A percentile compares a stretch with the other conserved stretches of the same genome.
Evolutionary conservation across 2,329 filamentous ascomycete species (phyloP).

Genomic region (Fusarium odoratissimum): DNA sequence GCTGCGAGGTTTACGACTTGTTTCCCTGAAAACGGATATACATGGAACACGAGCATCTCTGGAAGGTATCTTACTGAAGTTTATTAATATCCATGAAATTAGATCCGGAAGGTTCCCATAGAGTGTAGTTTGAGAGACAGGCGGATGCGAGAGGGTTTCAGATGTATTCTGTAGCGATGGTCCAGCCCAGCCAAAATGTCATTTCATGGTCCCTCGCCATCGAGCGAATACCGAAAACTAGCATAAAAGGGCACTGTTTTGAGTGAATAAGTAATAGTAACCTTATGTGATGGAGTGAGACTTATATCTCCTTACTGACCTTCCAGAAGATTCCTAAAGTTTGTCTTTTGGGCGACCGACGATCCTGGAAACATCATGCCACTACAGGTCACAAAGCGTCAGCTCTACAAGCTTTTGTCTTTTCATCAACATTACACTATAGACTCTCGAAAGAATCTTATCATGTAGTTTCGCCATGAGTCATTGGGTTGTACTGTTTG

Average conservation of each 20-base stretch:
- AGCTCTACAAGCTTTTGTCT: not conserved
- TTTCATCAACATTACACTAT: accelerated
- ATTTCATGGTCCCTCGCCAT: not conserved
- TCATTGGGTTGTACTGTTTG: not conserved
- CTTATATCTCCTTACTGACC: not conserved
- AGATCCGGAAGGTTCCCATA: no score
- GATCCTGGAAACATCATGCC: not conserved
- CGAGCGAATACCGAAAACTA: not conserved
- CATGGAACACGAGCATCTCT: not conserved
- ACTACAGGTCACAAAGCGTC: no score
- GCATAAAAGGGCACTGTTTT: no score
- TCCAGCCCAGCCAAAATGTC: not conserved
- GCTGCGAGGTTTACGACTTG: not conserved
- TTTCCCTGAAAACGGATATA: not conserved
- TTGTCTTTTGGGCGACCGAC: not conserved
- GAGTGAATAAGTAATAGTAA: accelerated
- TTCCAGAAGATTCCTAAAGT: no score
- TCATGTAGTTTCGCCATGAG: not conserved
- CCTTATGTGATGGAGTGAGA: no score
- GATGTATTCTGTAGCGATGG: not conserved
- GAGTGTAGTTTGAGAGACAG: no score
- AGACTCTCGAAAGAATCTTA: not conserved
- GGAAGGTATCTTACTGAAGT: no score
- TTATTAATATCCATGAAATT: not conserved
- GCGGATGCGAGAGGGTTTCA: no score